phyloP scores from a whole-genome alignment of 1,284 basidiomycete genomes.

The Trichosporon sp. region DNA sequence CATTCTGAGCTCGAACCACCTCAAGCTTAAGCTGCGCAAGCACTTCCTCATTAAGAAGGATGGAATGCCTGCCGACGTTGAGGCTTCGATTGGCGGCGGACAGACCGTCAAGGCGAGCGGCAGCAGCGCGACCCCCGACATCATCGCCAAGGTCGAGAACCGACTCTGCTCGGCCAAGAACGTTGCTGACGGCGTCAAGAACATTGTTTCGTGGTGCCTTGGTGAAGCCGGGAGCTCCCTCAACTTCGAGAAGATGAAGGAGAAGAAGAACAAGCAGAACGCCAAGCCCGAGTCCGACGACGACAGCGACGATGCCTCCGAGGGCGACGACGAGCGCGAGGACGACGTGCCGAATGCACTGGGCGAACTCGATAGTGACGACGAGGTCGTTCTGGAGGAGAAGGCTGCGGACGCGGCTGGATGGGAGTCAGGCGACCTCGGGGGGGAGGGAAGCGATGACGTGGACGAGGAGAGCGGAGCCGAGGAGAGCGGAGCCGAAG shows the following conservation, averaged over 20 bases:
- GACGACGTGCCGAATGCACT: neutral
- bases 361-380: conserved; percentile 29
- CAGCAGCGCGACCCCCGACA: conserved; percentile 57
- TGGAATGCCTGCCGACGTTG: conserved; percentile 54
- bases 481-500: too few species aligned
- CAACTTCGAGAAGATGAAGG: conserved; percentile 36
- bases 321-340: conserved; percentile 29
- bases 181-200: conserved; percentile 66
- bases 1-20: conserved; percentile 64
- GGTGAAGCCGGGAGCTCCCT: conserved; percentile 51
- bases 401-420: conserved; percentile 59
- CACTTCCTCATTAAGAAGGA: conserved; percentile 60
- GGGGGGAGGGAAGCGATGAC: conserved; percentile 40
- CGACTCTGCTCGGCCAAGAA: conserved; percentile 75
- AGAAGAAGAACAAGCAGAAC: conserved; percentile 32
- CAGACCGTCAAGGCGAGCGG: conserved; percentile 28
- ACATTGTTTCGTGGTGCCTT: conserved; percentile 60
- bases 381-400: conserved; percentile 43
- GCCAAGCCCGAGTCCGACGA: conserved; percentile 23
- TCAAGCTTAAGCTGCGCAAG: conserved; percentile 73
- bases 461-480: conserved; percentile 31
- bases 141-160: conserved; percentile 67
- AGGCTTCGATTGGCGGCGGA: conserved; percentile 35
- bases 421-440: conserved; percentile 63
- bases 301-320: conserved; percentile 3